Base-by-base conservation (phyloP, 2,329 filamentous ascomycete genomes). In the Plenodomus lindquistii region DNA sequence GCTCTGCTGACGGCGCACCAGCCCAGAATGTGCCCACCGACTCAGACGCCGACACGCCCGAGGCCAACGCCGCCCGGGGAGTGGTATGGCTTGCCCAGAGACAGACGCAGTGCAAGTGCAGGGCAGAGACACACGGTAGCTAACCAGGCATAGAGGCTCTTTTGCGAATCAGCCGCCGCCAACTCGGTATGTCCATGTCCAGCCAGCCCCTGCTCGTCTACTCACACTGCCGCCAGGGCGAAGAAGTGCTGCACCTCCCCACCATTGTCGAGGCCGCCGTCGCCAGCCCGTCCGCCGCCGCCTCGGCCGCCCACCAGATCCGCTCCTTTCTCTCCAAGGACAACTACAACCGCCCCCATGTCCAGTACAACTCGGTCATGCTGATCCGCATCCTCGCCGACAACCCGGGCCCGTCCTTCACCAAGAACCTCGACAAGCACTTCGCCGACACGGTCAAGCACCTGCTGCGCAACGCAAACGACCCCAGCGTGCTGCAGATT, bases 291-390 rank as follows among this genome's bases (percentile, higher is more conserved):
- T 78, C 80, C 39, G 94, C 94, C 5, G 92, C 93, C 19, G 85
- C 86, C 56, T 88, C 92, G 63, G 90, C 89, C 61, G 91, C 91
- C 41, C 78, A 83, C 57, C 79, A 88, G 57, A 90, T 97, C 67
- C 88, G 90, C 69, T 92, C 90, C 71, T 93, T 87, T 70, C 78
- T 99, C 50, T 81, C 84, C 61, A 87, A 85, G 58, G 88, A 92
- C 38, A 85, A 89, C 73, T 79, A 74, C 57, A 69, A 69, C 27
- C 74, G 79, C 37, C 84, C 89, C 9, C 85, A 88, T 62, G 85
- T 86, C 60, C 93, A 97, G 73, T 97, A 97, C 80, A 97, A 97
- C 75, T 88, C 91, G 55, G 85, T 97, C 65, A 97, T 97, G 94
- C 82, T 99, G 46, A 80, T 95, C 60, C 87, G 93, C 53, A 99